Base-by-base conservation (phyloP, 306 rosid genomes). In the Comarum palustre region DNA sequence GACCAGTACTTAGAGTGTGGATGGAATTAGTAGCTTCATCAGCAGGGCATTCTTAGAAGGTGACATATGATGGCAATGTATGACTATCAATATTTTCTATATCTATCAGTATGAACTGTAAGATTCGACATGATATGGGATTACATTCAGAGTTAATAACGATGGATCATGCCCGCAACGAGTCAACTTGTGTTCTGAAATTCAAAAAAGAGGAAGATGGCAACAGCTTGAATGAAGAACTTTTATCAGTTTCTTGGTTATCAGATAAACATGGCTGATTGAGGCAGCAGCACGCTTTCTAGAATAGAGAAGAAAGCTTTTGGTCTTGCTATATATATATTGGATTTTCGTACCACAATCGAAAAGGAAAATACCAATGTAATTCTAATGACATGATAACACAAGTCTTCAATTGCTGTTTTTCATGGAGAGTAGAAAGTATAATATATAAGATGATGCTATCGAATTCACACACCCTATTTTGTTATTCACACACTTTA, bases 31-130 rank as follows among this genome's bases (percentile, higher is more conserved):
- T 11, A 68, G 60, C 73, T 9, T 39, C 60, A 31, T 48, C 27
- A 12, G 46, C 73, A 50, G 62, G 73, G 73, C 62, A 69, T 51
- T 55, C 32, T 24, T 13, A 34, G 32, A 57, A 48, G 34, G 31
- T 19, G 61, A 32, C 62, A 34, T 20, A 5, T n/a, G 11, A 58
- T 2, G 63, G 8, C 63, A 58, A 58, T 27, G 29, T 13, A 58
- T 58, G 63, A 52, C 4, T 20, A 2, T 2, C 22, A 24, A 50
- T 17, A 3, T 50, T 24, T 50, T 43, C 59, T 12, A n/a, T 51
- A 20, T 29, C 57, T 6, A 47, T 51, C 3, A 20, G 34, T 51
- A 22, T 22, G 34, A 51, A 34, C 6, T 51, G 63, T 34, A 52
- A 20, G 64, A 16, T 70, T 8, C 27, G 16, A 51, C 27, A n/a